These are phyloP conservation scores for Rhododendron ferrugineum DNA, from an alignment of 148 eudicot genomes.

Conservation along the genomic window DNA sequence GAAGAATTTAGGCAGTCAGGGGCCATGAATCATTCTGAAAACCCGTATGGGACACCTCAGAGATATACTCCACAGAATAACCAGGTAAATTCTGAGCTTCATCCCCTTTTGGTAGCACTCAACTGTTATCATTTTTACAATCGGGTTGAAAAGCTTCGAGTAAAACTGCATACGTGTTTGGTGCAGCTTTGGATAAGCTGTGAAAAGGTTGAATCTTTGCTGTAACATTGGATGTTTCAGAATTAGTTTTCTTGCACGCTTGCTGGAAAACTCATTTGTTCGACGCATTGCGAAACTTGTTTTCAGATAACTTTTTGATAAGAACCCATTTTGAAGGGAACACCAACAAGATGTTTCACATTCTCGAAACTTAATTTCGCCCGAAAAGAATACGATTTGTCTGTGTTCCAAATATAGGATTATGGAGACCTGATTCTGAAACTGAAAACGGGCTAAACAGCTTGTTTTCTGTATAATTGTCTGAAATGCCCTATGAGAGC, in stretches of 20 bases:
- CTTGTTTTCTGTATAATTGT: neutral
- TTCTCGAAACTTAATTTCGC: neutral
- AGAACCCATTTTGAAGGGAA: neutral
- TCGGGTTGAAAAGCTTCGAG: neutral
- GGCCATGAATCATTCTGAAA: slow-evolving; percentile 27
- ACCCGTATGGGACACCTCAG: slow-evolving; percentile 25
- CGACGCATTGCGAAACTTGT: neutral
- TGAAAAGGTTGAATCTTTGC: neutral
- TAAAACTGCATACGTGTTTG: neutral
- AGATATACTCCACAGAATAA: slow-evolving; percentile 23
- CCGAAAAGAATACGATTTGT: neutral
- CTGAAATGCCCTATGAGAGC: neutral
- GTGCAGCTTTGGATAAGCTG: neutral
- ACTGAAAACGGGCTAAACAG: neutral
- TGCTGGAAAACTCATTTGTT: neutral
- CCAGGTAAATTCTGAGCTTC: slow-evolving; percentile 36
- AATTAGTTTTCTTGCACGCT: neutral
- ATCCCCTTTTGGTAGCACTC: neutral
- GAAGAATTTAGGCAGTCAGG: slow-evolving; percentile 34
- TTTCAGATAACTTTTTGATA: neutral
- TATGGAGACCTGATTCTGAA: neutral
- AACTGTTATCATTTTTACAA: neutral
- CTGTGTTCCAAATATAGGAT: neutral
- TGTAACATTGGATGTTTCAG: neutral
- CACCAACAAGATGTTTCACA: neutral